Evolutionary conservation across 352 stramenopile species (phyloP), one percentile per base, ranked within the genome.

Genomic region (Phytophthora sansomeana): DNA sequence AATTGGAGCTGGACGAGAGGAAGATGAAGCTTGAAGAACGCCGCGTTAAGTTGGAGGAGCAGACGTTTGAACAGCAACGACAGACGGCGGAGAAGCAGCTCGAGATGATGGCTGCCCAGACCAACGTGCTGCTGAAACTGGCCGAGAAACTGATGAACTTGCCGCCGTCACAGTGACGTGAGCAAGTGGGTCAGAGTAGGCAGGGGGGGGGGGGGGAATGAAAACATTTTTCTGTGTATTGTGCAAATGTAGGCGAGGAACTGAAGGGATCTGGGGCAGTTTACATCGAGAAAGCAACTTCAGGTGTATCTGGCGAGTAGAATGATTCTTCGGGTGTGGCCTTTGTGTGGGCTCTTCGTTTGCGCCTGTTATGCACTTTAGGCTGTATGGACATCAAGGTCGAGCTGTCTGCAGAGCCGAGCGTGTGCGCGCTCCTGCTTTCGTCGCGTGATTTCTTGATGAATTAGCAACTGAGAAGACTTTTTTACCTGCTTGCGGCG

Each of bases 401-500:
- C 32, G 8, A 72, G 48, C 35, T 71, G 38, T 38, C 17, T 52
- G 19, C 49, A 48, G 21, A 74, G 67, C 26, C 44, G 46, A 6
- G 17, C 16, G 42, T 67, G 58, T 14, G 77, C 76, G 11, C 72
- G 63, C 26, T 78, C 63, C 19, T 86, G 79, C 48, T 87, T 83
- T 21, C 74, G 73, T 0, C 58, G 67, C 42, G 61, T 30, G 44
- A 91, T 91, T 51, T 89, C 81, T 41, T 91, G 74, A 50, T 81
- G 71, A 54, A 90, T 86, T 35, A 77, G 58, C n/a, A 90, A 57
- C 32, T 89, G 79, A n/a, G 75, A 65, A 6, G 77, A 80, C 61
- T 89, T 90, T 35, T 78, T 81, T 9, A 79, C 61, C 17, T 72
- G 66, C 59, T 89, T 91, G 55, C 80, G 79, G 0, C 78, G 70